These are phyloP conservation scores for Pichia sp. DNA, from an alignment of 1,139 yeast species.

Conservation along the genomic window DNA sequence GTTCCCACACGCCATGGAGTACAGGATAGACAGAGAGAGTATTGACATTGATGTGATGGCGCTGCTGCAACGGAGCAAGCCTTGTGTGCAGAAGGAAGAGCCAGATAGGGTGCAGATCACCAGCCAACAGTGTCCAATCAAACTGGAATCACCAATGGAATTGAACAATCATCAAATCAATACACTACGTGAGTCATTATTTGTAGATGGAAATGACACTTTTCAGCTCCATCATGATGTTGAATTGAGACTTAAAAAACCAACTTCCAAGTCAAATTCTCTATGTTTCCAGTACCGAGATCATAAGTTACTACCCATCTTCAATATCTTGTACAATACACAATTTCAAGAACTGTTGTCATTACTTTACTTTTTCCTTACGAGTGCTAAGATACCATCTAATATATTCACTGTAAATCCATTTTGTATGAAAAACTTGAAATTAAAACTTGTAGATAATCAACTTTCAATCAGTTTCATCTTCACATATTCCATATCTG, in stretches of 20 bases:
- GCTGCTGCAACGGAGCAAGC: not conserved
- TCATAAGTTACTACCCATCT: slow-evolving; percentile 4
- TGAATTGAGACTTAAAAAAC: not conserved
- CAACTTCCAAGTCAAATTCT: not conserved
- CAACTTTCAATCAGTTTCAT: slow-evolving; percentile 4
- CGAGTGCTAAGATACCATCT: slow-evolving; percentile 8
- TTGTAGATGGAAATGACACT: not conserved
- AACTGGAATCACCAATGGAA: not conserved
- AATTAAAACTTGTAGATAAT: not conserved
- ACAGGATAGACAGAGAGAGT: not conserved
- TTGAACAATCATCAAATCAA: not conserved
- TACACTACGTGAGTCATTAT: not conserved
- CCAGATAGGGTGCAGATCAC: not conserved
- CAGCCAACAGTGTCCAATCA: not conserved
- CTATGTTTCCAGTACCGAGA: not conserved
- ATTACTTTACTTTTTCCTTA: slow-evolving; percentile 8
- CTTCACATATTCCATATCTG: slow-evolving; percentile 10
- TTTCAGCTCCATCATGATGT: not conserved
- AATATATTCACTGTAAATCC: slow-evolving; percentile 4
- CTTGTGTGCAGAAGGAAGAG: not conserved
- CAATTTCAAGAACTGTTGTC: slow-evolving; percentile 6
- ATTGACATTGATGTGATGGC: not conserved
- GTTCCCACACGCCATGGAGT: not conserved
- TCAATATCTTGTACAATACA: not conserved
- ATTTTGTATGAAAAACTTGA: slow-evolving; percentile 7